Conservation (phyloP, 2,329 filamentous ascomycete genomes). For the Boeremia lycopersici region DNA sequence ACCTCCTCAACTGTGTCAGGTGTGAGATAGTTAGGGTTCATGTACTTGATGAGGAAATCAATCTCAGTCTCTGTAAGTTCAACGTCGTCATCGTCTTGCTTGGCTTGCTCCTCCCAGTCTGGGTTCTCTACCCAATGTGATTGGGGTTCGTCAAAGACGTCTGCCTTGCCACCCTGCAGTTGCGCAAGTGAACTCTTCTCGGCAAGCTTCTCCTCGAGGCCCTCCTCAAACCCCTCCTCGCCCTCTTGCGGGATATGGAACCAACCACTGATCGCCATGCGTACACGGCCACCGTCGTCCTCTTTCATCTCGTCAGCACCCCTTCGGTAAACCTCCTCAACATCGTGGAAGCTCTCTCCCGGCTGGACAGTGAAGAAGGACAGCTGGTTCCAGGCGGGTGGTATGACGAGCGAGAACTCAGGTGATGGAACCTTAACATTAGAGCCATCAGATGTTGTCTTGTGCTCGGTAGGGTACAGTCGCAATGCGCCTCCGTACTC, state of each 20-base stretch:
- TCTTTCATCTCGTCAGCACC: constrained; percentile 64
- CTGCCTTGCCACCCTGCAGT: constrained; percentile 81
- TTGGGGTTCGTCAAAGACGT: constrained; percentile 84
- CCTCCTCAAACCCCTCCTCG: constrained; percentile 88
- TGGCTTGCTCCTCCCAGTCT: constrained; percentile 41
- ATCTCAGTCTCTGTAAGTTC: constrained; percentile 79
- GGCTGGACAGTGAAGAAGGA: constrained; percentile 98
- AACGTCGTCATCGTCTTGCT: constrained; percentile 53
- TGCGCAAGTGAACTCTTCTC: constrained; percentile 92
- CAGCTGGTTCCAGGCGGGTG: constrained; percentile 95
- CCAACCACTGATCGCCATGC: constrained; percentile 99
- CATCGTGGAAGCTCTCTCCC: constrained; percentile 98
- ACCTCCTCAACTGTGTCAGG: constrained; percentile 89
- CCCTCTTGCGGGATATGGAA: constrained; percentile 96
- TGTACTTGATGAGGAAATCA: constrained; percentile 87
- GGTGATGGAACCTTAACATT: constrained; percentile 80
- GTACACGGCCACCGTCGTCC: constrained; percentile 75
- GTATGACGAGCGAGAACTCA: constrained; percentile 80
- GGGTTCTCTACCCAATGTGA: constrained; percentile 58
- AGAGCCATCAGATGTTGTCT: constrained; percentile 71
- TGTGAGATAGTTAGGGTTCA: constrained; percentile 87
- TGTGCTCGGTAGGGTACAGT: constrained; percentile 74
- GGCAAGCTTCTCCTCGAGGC: constrained; percentile 85
- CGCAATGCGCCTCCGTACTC: constrained; percentile 93
- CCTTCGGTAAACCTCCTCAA: constrained; percentile 91